Evolutionary conservation across 257 asterid genomes (phyloP).

Genomic region (Anisodus acutangulus): DNA sequence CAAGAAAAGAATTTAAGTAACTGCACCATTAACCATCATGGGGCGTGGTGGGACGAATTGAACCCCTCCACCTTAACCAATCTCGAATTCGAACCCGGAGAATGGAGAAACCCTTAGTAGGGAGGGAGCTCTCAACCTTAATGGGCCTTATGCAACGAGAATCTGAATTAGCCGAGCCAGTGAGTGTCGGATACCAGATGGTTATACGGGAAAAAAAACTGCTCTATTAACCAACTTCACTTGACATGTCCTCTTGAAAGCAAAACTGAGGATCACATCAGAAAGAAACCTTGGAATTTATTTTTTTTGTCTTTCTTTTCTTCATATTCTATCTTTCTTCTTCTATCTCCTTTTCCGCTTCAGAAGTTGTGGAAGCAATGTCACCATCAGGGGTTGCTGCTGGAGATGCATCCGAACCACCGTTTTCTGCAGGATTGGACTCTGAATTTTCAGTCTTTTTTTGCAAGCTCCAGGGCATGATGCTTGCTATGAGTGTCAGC

Average conservation of each 20-base stretch:
- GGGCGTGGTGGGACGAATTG: neutral
- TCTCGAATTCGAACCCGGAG: no score
- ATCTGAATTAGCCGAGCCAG: neutral
- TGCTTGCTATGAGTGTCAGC: conserved; percentile 27
- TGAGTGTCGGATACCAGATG: neutral
- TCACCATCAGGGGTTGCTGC: neutral
- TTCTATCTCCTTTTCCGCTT: neutral
- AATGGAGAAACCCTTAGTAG: neutral
- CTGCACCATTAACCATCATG: neutral
- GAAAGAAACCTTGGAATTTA: neutral
- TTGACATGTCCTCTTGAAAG: conserved; percentile 9
- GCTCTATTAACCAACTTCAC: neutral
- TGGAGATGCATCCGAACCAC: neutral
- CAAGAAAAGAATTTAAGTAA: neutral
- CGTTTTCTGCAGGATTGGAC: neutral
- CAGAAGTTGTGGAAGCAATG: neutral
- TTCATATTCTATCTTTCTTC: neutral
- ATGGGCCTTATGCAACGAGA: neutral
- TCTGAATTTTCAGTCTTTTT: neutral
- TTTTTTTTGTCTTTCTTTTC: neutral
- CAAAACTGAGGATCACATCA: conserved; percentile 5
- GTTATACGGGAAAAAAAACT: neutral
- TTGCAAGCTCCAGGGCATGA: conserved; percentile 29
- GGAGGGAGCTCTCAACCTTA: neutral
- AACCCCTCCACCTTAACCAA: neutral